Evolutionary conservation across 139 green algal species (phyloP), one percentile per base, ranked within the genome.

Genomic region (Desmodesmus armatus): DNA sequence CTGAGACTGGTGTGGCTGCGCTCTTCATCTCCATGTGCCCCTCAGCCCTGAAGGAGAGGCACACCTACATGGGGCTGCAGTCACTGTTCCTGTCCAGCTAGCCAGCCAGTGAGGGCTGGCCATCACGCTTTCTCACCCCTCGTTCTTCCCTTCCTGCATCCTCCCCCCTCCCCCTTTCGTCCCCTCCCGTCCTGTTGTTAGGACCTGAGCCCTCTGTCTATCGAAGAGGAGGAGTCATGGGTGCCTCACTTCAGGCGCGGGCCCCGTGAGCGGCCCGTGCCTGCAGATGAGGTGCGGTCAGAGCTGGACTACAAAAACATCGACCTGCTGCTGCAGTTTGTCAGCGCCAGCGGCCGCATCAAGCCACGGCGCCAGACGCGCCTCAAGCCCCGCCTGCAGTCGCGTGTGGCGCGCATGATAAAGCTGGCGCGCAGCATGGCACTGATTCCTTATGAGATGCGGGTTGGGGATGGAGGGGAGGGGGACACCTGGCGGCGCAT

Each of bases 371-470:
- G 82, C 15, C 11, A 27, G 19, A 87, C 82, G 25, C 35, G 67
- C 6, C 37, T 75, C 3, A 49, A 37, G 7, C 67, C 67, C 13
- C 35, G 47, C 5, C 13, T 75, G 33, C 76, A 84, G 51, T 43
- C 62, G 3, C 25, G n/a, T 27, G 72, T 73, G 13, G 71, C 82
- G 5, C 53, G 58, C 27, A 70, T 72, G 2, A 72, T 87, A 19
- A 87, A 83, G 71, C 63, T 87, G 41, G 82, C 82, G n/a, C 82
- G 82, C 4, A 55, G 77, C 55, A 87, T 87, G 82, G 82, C 82
- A 33, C 60, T 87, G 55, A 29, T 87, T 44, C 82, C 82, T 6
- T 87, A 75, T 44, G 82, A 87, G 41, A 87, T 87, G 82, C 51
- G 55, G n/a, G 72, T 82, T 27, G 79, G 79, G 4, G 79, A 85